Evolutionary conservation across 1,284 basidiomycete species (phyloP), one percentile per base, ranked within the genome.

Genomic region (Sporisorium reilianum): DNA sequence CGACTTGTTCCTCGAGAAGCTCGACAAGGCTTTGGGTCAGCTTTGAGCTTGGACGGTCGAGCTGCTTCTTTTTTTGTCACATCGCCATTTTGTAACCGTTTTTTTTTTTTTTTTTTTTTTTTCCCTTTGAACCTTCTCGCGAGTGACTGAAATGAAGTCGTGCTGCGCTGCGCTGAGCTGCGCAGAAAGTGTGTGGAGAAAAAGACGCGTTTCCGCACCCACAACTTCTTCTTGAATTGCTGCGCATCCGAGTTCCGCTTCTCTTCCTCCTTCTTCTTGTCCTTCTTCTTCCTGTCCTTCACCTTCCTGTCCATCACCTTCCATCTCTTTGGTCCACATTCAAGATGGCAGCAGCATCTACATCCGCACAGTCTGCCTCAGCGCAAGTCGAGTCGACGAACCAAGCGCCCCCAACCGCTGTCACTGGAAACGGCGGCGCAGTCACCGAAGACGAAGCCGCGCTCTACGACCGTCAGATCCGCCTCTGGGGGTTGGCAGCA

Each of bases 401-500:
- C 5, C 46, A 55, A 41, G 32, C 40, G 7, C 34, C 40, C 5
- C 1, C 51, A 0, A 25, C 55, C n/a, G 12, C 52, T 3, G 32
- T 38, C 23, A 28, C 23, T 2, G 51, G 42, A 20, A 54, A 55
- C 59, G 45, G 42, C 34, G 25, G 42, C 26, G 50, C 59, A 1
- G 64, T 78, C 6, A 78, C 69, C 11, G 73, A 68, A 91, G 92
- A 92, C 85, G 92, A 94, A 84, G 93, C 91, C 18, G 91, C 91
- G 6, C 86, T 97, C 30, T 98, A 99, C 85, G 96, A 98, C 86
- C 91, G 96, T 41, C 96, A 98, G 86, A 97, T 99, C 87, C 90
- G 97, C 28, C 87, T 98, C 67, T 99, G 96, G 96, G 96, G 97
- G 46, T 89, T 97, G 30, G 96, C 97, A 85, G 96, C 97, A 28